phyloP scores from a whole-genome alignment of 768 basidiomycete species.

The Tylopilus plumbeoviolaceoides region DNA sequence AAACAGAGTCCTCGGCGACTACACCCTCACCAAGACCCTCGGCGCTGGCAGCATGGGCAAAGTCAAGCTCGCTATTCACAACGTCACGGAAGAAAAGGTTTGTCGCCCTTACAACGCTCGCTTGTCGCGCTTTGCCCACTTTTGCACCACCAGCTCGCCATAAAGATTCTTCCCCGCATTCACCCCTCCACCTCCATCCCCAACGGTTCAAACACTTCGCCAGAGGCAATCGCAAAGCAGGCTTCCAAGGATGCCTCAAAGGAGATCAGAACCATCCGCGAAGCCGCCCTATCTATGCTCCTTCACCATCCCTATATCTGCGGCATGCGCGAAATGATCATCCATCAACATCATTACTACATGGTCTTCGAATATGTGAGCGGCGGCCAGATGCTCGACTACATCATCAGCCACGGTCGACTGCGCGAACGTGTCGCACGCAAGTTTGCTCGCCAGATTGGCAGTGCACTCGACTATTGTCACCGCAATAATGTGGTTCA shows the following conservation, averaged over 20 bases:
- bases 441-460: constrained; percentile 97
- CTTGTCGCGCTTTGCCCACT: constrained; percentile 7
- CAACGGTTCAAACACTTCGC: constrained; percentile 42
- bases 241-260: constrained; percentile 90
- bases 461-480: constrained; percentile 93
- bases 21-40: constrained; percentile 93
- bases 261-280: constrained; percentile 92
- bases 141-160: constrained; percentile 66
- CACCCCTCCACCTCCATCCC: constrained; percentile 54
- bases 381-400: constrained; percentile 99
- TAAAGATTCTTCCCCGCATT: constrained; percentile 94
- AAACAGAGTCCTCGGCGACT: constrained; percentile 79
- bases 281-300: constrained; percentile 92
- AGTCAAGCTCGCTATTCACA: constrained; percentile 93
- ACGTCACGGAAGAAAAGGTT: constrained; percentile 89
- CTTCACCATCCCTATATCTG: constrained; percentile 99
- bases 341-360: constrained; percentile 98
- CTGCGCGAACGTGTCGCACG: constrained; percentile 92
- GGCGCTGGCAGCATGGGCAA: constrained; percentile 99
- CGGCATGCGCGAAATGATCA: constrained; percentile 98
- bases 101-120: constrained; percentile 21
- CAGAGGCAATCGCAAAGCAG: constrained; percentile 68
- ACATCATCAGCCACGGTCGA: constrained; percentile 97
- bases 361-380: constrained; percentile 99
- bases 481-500: constrained; percentile 98